A percentile compares a stretch with the other conserved stretches of the same genome.
phyloP scores from a whole-genome alignment of 495 filamentous ascomycete genomes.

The Xylaria curta region DNA sequence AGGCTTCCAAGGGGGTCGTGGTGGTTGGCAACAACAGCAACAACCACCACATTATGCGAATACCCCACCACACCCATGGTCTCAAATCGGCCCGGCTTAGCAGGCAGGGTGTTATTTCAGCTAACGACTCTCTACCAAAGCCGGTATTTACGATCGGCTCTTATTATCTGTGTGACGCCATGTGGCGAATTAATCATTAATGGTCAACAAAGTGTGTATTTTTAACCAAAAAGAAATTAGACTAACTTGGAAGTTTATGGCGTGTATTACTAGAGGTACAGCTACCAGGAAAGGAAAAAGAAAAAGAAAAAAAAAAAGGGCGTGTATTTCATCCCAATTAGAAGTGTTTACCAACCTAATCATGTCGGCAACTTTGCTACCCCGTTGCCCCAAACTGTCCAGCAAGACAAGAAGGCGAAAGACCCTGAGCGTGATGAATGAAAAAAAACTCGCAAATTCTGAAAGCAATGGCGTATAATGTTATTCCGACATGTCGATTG shows the following conservation, averaged over 20 bases:
- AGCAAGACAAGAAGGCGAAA: not conserved
- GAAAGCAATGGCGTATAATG: not conserved
- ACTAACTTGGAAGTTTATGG: not conserved
- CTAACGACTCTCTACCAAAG: not conserved
- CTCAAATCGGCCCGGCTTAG: not conserved
- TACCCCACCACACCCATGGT: constrained; percentile 20
- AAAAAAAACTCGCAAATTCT: not conserved
- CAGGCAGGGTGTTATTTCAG: not conserved
- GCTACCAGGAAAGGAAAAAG: not conserved
- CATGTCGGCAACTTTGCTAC: not conserved
- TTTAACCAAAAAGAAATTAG: not conserved
- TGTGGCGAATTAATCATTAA: not conserved
- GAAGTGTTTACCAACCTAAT: not conserved
- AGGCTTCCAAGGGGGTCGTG: constrained; percentile 35
- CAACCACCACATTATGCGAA: constrained; percentile 7
- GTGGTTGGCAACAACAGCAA: constrained; percentile 26
- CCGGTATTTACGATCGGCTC: not conserved
- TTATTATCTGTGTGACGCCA: not conserved
- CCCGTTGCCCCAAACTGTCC: not conserved
- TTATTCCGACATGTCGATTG: not conserved
- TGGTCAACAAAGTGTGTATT: constrained; percentile 3
- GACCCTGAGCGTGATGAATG: not conserved
- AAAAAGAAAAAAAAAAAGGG: constrained; percentile 1
- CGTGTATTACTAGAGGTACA: not conserved
- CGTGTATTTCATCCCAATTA: not conserved